A percentile compares a stretch with the other conserved stretches of the same genome.
These are phyloP conservation scores for Herpotrichia juniperi DNA, from an alignment of 2,329 filamentous ascomycete genomes.

Conservation along the genomic window DNA sequence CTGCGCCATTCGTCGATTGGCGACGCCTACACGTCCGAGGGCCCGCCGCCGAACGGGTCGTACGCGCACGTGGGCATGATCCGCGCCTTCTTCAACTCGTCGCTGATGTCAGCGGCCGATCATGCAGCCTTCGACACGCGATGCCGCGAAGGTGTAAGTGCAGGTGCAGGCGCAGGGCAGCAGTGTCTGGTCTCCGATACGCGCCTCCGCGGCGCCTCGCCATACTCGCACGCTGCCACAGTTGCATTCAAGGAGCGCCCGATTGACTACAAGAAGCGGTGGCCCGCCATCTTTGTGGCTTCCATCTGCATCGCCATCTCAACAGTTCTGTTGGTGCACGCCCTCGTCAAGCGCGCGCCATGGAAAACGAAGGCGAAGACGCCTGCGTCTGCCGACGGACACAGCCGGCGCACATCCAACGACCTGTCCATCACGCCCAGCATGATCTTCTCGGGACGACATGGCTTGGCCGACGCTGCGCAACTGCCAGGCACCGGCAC, in stretches of 20 bases:
- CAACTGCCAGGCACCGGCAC: constrained; percentile 9
- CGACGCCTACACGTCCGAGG: constrained; percentile 51
- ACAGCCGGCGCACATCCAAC: background rate
- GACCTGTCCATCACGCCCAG: constrained; percentile 13
- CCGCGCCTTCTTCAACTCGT: constrained; percentile 59
- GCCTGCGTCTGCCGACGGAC: constrained; percentile 11
- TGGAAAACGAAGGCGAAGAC: constrained; percentile 19
- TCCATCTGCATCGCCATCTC: constrained; percentile 36
- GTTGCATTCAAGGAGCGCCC: constrained; percentile 37
- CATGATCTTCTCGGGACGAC: constrained; percentile 2
- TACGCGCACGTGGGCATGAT: constrained; percentile 53
- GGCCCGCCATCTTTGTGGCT: constrained; percentile 40
- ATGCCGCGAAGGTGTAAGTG: constrained; percentile 38
- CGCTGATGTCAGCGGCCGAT: constrained; percentile 42
- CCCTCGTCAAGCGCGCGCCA: constrained; percentile 31
- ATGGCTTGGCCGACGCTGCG: constrained; percentile 9
- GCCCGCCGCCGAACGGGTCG: constrained; percentile 49
- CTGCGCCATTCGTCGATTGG: constrained; percentile 58
- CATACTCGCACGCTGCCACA: constrained; percentile 27
- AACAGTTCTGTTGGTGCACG: constrained; percentile 35
- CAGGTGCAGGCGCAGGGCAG: constrained; percentile 43
- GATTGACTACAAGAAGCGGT: constrained; percentile 26
- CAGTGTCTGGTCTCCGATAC: constrained; percentile 38
- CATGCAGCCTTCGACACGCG: constrained; percentile 32
- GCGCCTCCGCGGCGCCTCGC: constrained; percentile 39